A percentile compares a stretch with the other conserved stretches of the same genome.
These are phyloP conservation scores for Setaria viridis DNA, from an alignment of 202 grass and related monocot genomes.

Conservation along the genomic window DNA sequence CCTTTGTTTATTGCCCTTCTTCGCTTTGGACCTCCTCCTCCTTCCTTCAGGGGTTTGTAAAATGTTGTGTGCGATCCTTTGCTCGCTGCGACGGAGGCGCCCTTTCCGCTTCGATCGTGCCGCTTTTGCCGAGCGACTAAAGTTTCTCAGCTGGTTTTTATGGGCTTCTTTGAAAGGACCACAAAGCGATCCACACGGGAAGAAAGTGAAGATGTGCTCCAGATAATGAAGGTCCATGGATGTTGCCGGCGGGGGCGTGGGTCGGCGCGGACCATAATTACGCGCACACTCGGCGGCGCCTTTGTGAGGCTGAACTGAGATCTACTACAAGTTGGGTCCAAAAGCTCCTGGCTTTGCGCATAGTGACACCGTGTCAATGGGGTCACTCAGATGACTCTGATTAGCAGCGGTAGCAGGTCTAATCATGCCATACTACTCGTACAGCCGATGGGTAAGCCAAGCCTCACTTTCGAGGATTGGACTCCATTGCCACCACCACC, in stretches of 20 bases:
- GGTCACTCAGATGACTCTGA: conserved; percentile 27
- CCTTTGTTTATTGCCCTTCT: conserved; percentile 37
- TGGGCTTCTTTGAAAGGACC: conserved; percentile 48
- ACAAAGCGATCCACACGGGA: conserved; percentile 28
- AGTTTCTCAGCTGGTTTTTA: conserved; percentile 41
- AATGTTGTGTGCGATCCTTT: conserved; percentile 20
- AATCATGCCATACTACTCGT: conserved; percentile 31
- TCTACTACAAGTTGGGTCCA: background rate
- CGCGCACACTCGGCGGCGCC: conserved; percentile 19
- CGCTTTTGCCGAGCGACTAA: conserved; percentile 41
- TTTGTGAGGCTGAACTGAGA: conserved; percentile 30
- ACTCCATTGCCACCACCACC: conserved; percentile 34
- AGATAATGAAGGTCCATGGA: conserved; percentile 28
- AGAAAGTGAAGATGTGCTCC: conserved; percentile 28
- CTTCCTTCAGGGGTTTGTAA: background rate
- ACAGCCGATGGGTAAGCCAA: conserved; percentile 41
- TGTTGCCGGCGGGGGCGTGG: conserved; percentile 24
- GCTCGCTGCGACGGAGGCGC: conserved; percentile 1
- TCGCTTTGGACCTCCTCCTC: conserved; percentile 37
- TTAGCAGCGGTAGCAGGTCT: conserved; percentile 38
- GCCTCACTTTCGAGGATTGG: conserved; percentile 32
- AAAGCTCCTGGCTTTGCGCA: conserved; percentile 23
- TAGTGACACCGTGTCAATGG: conserved; percentile 26
- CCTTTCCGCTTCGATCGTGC: background rate
- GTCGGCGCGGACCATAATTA: conserved; percentile 58